Conservation (phyloP, 164 flowering plant species). For the Berberis vulgaris region DNA sequence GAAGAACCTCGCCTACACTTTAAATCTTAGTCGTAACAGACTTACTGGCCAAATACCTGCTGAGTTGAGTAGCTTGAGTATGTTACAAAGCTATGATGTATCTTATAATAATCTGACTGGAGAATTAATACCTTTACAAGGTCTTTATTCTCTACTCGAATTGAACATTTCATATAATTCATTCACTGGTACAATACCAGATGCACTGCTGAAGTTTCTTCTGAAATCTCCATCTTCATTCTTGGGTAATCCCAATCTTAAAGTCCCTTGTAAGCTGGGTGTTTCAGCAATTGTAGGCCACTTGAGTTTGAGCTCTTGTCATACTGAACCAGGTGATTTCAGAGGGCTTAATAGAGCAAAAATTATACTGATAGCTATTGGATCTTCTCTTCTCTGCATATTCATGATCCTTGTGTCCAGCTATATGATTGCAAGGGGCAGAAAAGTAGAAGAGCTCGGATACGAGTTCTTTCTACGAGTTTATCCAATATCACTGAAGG, state of each 20-base stretch:
- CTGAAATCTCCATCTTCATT: slow-evolving; percentile 40
- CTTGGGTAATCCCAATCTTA: slow-evolving; percentile 48
- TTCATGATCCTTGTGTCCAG: slow-evolving; percentile 22
- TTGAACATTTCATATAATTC: slow-evolving; percentile 54
- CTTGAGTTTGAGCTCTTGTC: too few relatives aligned
- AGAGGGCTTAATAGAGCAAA: slow-evolving; percentile 16
- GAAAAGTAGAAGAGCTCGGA: slow-evolving; percentile 21
- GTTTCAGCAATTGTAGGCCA: neutral
- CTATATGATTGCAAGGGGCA: slow-evolving; percentile 12
- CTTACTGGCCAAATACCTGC: slow-evolving; percentile 46
- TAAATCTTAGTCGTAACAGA: slow-evolving; percentile 60
- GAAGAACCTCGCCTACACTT: slow-evolving; percentile 24
- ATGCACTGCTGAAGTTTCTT: slow-evolving; percentile 23
- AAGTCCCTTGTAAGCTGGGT: slow-evolving; percentile 26
- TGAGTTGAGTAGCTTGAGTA: slow-evolving; percentile 30
- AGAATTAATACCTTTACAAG: slow-evolving; percentile 24
- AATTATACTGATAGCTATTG: slow-evolving; percentile 38
- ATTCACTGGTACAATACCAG: slow-evolving; percentile 53
- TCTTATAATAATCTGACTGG: slow-evolving; percentile 65
- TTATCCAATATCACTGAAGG: slow-evolving; percentile 27
- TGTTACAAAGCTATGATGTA: slow-evolving; percentile 42
- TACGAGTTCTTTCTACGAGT: slow-evolving; percentile 23
- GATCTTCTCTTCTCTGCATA: slow-evolving; percentile 22
- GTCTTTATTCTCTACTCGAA: slow-evolving; percentile 21
- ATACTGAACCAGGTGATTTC: neutral